Evolutionary conservation across 2,329 filamentous ascomycete genomes (phyloP).

Genomic region (Diaporthe humulicola): DNA sequence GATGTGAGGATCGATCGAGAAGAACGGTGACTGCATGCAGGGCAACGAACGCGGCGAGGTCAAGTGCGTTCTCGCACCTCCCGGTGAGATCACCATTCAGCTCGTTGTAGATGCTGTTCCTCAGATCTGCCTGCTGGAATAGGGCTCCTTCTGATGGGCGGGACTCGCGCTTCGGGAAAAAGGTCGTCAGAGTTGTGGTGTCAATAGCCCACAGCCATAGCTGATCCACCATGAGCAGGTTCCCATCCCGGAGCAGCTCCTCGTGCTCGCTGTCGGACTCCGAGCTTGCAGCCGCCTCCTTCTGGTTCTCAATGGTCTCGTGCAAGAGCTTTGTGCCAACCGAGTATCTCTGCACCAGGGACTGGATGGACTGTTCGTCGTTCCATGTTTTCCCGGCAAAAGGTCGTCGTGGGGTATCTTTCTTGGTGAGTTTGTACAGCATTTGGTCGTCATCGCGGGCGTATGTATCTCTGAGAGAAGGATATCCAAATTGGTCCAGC

Average conservation of each 20-base stretch:
- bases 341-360: slow-evolving; percentile 37
- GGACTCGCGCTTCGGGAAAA: slow-evolving; percentile 68
- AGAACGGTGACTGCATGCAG: slow-evolving; percentile 73
- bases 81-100: slow-evolving; percentile 74
- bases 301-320: slow-evolving; percentile 35
- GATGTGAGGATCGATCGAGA: slow-evolving; percentile 70
- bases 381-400: slow-evolving; percentile 31
- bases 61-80: slow-evolving; percentile 71
- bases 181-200: slow-evolving; percentile 64
- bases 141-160: slow-evolving; percentile 66
- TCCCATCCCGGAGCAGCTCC: slow-evolving; percentile 57
- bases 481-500: slow-evolving; percentile 74
- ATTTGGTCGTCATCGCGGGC: slow-evolving; percentile 76
- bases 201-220: slow-evolving; percentile 73
- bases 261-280: slow-evolving; percentile 46
- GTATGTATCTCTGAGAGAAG: slow-evolving; percentile 70
- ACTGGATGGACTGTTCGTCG: slow-evolving; percentile 38
- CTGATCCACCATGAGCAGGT: slow-evolving; percentile 77
- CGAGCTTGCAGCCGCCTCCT: slow-evolving; percentile 6
- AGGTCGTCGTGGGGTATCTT: slow-evolving; percentile 46
- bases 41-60: slow-evolving; percentile 73
- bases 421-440: slow-evolving; percentile 74
- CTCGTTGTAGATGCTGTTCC: slow-evolving; percentile 75
- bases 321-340: slow-evolving; percentile 36
- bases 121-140: slow-evolving; percentile 71